These are phyloP conservation scores for Ophiocordyceps sinensis DNA, from an alignment of 2,329 filamentous ascomycete species.

Conservation along the genomic window DNA sequence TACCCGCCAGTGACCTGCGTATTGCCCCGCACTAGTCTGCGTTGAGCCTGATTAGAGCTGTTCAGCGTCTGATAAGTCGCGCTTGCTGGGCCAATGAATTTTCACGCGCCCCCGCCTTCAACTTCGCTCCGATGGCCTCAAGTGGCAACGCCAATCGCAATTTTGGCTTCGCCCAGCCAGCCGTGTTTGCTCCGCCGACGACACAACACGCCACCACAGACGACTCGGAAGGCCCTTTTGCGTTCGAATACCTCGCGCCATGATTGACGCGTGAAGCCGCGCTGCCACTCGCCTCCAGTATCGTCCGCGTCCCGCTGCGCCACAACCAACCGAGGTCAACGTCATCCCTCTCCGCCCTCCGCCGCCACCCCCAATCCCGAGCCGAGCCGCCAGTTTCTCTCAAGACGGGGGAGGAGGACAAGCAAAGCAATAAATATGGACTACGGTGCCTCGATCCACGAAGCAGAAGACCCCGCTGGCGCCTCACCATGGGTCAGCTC, in stretches of 20 bases:
- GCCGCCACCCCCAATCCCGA: slow-evolving; percentile 3
- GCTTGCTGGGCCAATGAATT: too few relatives aligned
- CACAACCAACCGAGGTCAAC: slow-evolving; percentile 1
- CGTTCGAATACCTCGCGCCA: slow-evolving; percentile 4
- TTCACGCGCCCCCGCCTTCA: too few relatives aligned
- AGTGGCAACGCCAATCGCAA: too few relatives aligned
- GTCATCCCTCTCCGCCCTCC: slow-evolving; percentile 8
- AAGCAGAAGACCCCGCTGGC: slow-evolving; percentile 36
- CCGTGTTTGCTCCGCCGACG: too few relatives aligned
- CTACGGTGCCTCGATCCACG: slow-evolving; percentile 41
- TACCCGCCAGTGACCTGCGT: too few relatives aligned
- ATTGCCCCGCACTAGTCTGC: slow-evolving; percentile 26
- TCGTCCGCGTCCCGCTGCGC: background rate
- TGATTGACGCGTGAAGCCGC: slow-evolving; percentile 2
- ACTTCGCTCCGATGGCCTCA: too few relatives aligned
- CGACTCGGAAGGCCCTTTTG: too few relatives aligned
- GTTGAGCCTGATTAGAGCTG: slow-evolving; percentile 6
- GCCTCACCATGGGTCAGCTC: slow-evolving; percentile 43
- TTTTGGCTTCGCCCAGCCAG: too few relatives aligned
- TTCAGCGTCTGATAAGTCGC: too few relatives aligned
- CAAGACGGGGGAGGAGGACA: background rate
- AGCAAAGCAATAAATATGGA: slow-evolving; percentile 31
- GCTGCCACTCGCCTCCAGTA: background rate
- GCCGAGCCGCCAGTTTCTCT: slow-evolving; percentile 4
- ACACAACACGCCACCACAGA: background rate